These are phyloP conservation scores for Triticum urartu DNA, from an alignment of 176 grass and related monocot genomes.

Conservation along the genomic window DNA sequence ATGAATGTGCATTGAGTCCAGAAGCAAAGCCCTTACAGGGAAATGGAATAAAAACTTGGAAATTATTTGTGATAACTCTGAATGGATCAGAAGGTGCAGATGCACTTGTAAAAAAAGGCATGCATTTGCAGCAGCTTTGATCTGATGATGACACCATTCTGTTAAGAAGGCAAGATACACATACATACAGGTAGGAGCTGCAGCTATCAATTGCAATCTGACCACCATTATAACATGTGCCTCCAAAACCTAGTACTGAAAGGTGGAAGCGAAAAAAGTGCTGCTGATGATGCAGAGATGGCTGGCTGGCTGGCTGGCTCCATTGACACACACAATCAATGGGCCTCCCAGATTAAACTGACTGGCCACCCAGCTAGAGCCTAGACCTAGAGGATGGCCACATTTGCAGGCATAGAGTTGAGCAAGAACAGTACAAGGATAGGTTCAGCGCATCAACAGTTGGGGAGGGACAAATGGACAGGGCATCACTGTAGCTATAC, in stretches of 20 bases:
- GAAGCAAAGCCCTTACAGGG: background rate
- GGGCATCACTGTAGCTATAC: background rate
- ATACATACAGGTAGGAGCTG: background rate
- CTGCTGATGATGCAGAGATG: constrained; percentile 38
- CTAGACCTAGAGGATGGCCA: constrained; percentile 17
- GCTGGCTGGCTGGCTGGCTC: constrained; percentile 21
- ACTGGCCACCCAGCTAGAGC: constrained; percentile 13
- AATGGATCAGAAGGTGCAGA: constrained; percentile 19
- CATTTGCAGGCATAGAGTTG: constrained; percentile 4
- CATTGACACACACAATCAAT: constrained; percentile 39
- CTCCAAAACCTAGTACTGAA: constrained; percentile 49
- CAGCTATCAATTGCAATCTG: constrained; percentile 42
- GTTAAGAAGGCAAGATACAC: constrained; percentile 21
- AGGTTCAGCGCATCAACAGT: constrained; percentile 27
- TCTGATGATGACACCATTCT: constrained; percentile 45
- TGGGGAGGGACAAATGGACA: constrained; percentile 15
- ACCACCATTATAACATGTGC: constrained; percentile 36
- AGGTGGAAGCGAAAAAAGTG: constrained; percentile 38
- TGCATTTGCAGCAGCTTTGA: constrained; percentile 19
- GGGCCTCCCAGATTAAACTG: constrained; percentile 24
- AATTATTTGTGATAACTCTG: constrained; percentile 18
- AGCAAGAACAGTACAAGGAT: background rate
- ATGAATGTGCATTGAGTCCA: too few relatives aligned
- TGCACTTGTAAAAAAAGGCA: constrained; percentile 1
- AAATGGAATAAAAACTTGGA: background rate